Conservation (phyloP, 306 rosid species). For the Cicer yamashitae region DNA sequence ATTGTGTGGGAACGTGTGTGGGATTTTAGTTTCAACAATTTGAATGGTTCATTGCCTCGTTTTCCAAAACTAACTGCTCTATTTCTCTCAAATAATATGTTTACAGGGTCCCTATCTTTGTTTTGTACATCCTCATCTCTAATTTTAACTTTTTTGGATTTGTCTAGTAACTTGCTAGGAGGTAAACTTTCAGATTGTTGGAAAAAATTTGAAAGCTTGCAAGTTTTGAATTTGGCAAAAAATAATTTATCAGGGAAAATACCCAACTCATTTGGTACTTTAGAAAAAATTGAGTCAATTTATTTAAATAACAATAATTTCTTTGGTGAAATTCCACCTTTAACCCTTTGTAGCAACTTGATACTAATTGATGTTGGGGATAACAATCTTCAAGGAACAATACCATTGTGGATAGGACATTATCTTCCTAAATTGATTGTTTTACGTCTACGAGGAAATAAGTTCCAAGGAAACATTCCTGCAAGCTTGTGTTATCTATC, state of each 20-base stretch:
- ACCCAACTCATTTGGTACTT: conserved; percentile 19
- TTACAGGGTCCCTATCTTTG: conserved; percentile 4
- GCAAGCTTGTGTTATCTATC: conserved; percentile 35
- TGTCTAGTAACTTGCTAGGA: conserved; percentile 28
- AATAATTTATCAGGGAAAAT: conserved; percentile 38
- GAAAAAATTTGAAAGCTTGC: rapidly evolving
- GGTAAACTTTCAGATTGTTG: conserved; percentile 41
- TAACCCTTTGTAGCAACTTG: not conserved
- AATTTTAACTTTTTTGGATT: not conserved
- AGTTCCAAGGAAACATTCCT: conserved; percentile 34
- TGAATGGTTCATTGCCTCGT: conserved; percentile 35
- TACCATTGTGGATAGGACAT: conserved; percentile 29
- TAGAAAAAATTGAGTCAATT: not conserved
- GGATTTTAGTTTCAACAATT: conserved; percentile 43
- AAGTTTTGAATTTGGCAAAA: conserved; percentile 7
- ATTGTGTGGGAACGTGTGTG: rapidly evolving
- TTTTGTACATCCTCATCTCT: not conserved
- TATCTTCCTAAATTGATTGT: not conserved
- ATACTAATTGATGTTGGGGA: not conserved
- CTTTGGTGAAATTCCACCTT: conserved; percentile 34
- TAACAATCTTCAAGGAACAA: conserved; percentile 14
- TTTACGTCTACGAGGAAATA: not conserved
- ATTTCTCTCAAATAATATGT: conserved; percentile 35
- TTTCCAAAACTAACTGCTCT: not conserved
- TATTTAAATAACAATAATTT: conserved; percentile 21